Percentiles rank a stretch among this genome's conserved stretches.
Conservation (phyloP, 352 stramenopile genomes). For the Pythium oligandrum region DNA sequence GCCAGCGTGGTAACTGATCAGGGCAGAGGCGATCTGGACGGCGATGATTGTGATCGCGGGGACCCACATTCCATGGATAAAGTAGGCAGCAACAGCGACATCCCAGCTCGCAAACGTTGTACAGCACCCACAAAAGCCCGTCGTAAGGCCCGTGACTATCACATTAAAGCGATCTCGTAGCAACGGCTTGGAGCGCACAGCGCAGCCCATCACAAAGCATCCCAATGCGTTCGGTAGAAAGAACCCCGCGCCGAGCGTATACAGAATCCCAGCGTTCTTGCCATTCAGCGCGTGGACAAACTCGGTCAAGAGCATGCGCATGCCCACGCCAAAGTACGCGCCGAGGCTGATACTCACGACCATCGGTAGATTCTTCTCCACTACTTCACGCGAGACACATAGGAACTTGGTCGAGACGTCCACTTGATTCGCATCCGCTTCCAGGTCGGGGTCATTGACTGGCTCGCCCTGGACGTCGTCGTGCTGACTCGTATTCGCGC, state of each 20-base stretch:
- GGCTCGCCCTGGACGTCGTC: slow-evolving; percentile 10
- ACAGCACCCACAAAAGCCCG: slow-evolving; percentile 30
- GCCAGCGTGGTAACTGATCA: slow-evolving; percentile 10
- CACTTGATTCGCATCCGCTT: slow-evolving; percentile 7
- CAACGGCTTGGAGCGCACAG: slow-evolving; percentile 18
- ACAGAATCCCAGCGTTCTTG: slow-evolving; percentile 4
- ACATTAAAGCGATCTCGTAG: slow-evolving; percentile 15
- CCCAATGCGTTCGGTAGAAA: slow-evolving; percentile 26
- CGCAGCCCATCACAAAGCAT: slow-evolving; percentile 26
- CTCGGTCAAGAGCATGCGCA: slow-evolving; percentile 17
- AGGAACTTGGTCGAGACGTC: slow-evolving; percentile 11
- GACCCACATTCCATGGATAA: slow-evolving; percentile 17
- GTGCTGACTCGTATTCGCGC: neutral
- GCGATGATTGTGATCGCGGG: slow-evolving; percentile 11
- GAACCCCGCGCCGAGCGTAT: slow-evolving; percentile 16
- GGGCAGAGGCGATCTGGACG: slow-evolving; percentile 14
- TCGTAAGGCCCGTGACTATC: slow-evolving; percentile 23
- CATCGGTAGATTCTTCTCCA: slow-evolving; percentile 13
- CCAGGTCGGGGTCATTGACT: slow-evolving; percentile 14
- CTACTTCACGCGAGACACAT: slow-evolving; percentile 10
- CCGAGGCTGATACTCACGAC: slow-evolving; percentile 17
- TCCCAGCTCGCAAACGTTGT: slow-evolving; percentile 32
- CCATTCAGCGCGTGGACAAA: slow-evolving; percentile 7
- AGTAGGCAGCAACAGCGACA: slow-evolving; percentile 13
- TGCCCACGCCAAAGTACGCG: slow-evolving; percentile 18